Percentiles rank a stretch among this genome's conserved stretches.
These are phyloP conservation scores for Phytophthora sojae DNA, from an alignment of 352 stramenopile genomes.

Conservation along the genomic window DNA sequence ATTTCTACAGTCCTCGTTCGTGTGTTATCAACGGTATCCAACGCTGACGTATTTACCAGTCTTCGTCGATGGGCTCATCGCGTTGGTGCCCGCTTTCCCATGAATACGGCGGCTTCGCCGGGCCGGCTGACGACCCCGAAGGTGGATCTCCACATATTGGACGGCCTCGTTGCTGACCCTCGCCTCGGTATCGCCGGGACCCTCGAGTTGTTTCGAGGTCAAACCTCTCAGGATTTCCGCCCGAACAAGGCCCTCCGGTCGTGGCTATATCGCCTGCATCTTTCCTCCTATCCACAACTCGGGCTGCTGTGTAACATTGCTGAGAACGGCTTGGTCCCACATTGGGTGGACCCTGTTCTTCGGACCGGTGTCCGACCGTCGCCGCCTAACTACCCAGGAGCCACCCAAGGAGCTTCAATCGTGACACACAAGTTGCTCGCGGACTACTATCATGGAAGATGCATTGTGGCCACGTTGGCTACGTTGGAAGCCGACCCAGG, in stretches of 20 bases:
- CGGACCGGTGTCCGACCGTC: not conserved
- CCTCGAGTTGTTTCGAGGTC: constrained; percentile 12
- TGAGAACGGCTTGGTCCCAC: not conserved
- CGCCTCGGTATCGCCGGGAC: constrained; percentile 10
- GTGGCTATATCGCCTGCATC: constrained; percentile 13
- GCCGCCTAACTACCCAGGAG: constrained; percentile 7
- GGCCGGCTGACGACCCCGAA: no score
- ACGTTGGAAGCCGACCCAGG: not conserved
- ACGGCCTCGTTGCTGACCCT: not conserved
- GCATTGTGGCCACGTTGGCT: not conserved
- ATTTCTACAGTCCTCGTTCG: not conserved
- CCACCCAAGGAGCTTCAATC: not conserved
- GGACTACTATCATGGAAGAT: constrained; percentile 15
- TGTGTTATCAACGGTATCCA: not conserved
- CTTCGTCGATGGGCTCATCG: not conserved
- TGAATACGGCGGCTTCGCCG: not conserved
- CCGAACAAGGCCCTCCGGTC: constrained; percentile 20
- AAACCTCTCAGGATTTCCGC: constrained; percentile 12
- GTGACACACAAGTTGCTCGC: constrained; percentile 6
- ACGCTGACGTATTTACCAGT: not conserved
- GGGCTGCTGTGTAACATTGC: constrained; percentile 11
- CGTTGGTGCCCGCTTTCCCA: not conserved
- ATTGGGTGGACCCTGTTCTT: not conserved
- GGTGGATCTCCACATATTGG: not conserved
- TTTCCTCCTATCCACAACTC: constrained; percentile 3